Percentiles rank a stretch among this genome's conserved stretches.
Conservation (phyloP, 805 yeast genomes). For the Candida silvicultrix region DNA sequence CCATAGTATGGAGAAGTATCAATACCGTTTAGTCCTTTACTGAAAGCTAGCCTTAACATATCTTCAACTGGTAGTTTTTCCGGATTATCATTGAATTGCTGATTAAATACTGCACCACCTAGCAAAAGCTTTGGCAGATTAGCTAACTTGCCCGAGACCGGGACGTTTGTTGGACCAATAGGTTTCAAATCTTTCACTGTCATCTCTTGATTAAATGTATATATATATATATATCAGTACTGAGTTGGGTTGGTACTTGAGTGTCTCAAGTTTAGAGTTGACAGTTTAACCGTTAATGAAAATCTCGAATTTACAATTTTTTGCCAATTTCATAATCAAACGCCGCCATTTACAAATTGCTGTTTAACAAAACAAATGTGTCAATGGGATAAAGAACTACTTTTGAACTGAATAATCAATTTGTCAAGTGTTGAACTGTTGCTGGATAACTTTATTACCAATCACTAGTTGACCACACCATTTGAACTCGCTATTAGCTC, state of each 20-base stretch:
- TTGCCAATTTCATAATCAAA: background rate
- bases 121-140: conserved; percentile 54
- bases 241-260: too few species aligned
- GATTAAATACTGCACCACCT: conserved; percentile 88
- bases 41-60: conserved; percentile 54
- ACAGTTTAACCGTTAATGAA: background rate
- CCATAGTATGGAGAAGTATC: conserved; percentile 96
- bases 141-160: conserved; percentile 18
- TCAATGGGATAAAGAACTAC: too few species aligned
- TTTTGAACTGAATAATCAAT: too few species aligned
- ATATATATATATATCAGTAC: too few species aligned
- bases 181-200: conserved; percentile 5
- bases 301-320: background rate
- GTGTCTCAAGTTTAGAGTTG: too few species aligned
- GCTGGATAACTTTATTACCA: too few species aligned
- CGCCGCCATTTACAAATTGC: background rate
- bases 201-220: too few species aligned
- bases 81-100: conserved; percentile 73
- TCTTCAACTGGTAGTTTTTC: conserved; percentile 47
- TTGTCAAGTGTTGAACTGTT: too few species aligned
- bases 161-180: conserved; percentile 11
- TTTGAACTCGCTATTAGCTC: too few species aligned
- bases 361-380: too few species aligned
- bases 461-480: too few species aligned
- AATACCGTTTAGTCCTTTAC: conserved; percentile 64